Conservation (phyloP, 352 stramenopile genomes). For the Lagenidium sp. region DNA sequence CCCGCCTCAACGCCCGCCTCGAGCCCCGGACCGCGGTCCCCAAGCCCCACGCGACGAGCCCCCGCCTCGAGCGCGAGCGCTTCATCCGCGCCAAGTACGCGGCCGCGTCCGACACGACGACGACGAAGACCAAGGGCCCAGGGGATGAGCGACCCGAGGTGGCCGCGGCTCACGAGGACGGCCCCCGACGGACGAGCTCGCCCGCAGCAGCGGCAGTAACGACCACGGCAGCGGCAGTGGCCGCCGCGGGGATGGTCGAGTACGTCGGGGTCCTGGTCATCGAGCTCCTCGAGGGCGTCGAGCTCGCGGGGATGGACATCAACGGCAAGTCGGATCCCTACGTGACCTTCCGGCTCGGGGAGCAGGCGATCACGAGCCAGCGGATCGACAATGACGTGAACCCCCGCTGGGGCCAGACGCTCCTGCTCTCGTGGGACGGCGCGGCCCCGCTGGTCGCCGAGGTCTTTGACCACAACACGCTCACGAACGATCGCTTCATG, state of each 20-base stretch:
- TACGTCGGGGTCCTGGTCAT: constrained; percentile 75
- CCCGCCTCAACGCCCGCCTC: constrained; percentile 42
- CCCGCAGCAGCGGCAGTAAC: constrained; percentile 6
- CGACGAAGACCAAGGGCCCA: neutral
- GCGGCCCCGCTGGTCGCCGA: constrained; percentile 50
- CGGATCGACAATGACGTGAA: constrained; percentile 62
- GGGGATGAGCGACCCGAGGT: neutral
- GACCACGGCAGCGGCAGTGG: neutral
- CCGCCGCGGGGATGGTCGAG: constrained; percentile 57
- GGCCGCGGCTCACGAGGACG: too few relatives aligned
- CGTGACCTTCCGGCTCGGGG: constrained; percentile 61
- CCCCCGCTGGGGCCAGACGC: constrained; percentile 54
- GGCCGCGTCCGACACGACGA: constrained; percentile 8
- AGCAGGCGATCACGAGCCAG: constrained; percentile 62
- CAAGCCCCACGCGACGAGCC: constrained; percentile 40
- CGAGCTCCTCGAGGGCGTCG: constrained; percentile 49
- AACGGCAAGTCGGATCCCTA: constrained; percentile 76
- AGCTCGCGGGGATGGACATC: constrained; percentile 63
- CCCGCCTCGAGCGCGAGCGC: constrained; percentile 41
- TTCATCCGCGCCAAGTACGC: constrained; percentile 80
- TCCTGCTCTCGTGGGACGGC: constrained; percentile 77
- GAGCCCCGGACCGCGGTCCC: constrained; percentile 46
- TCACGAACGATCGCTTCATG: constrained; percentile 56
- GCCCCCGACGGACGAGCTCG: too few relatives aligned
- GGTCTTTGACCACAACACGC: constrained; percentile 64